Evolutionary conservation across 176 grass and related monocot genomes (phyloP), one percentile per base, ranked within the genome.

Genomic region (Paspalum notatum): DNA sequence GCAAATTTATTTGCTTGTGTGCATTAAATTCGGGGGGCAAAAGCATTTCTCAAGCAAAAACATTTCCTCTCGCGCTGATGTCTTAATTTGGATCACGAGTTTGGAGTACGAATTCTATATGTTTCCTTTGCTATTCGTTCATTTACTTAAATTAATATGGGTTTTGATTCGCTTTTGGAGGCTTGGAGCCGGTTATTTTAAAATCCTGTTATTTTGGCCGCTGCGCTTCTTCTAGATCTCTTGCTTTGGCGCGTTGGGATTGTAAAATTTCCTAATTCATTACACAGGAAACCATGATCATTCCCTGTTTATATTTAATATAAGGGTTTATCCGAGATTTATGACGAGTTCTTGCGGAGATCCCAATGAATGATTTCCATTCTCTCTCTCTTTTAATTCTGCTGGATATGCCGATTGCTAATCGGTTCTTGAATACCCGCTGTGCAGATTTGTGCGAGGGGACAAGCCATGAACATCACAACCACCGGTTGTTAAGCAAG

Each of bases 371-470:
- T 53, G 43, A 54, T 83, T 45, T 54, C 21, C 25, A 48, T 65
- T 21, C 3, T 18, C 64, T 55, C 24, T 61, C 20, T 54, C n/a
- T 59, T 65, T 66, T 38, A 52, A 15, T 58, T 65, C 46, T 59
- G 62, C 25, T 47, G 32, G 21, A 12, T 83, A 58, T 71, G 54
- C 3, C 38, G 39, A 80, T 83, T 85, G 72, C 78, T 85, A 11
- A 89, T 77, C 25, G 26, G 62, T 52, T 85, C 62, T 72, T 76
- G 24, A 76, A 66, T 40, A 71, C 48, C 66, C 90, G 71, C 4
- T 73, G 16, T 65, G 88, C 87, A 93, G 90, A 86, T 93, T 92
- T 90, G 80, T 61, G 77, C 78, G 84, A n/a, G 63, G 74, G 57
- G 71, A 64, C 80, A 65, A 86, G 65, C 74, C 80, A 90, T 93